These are phyloP conservation scores for Asclepias syriaca DNA, from an alignment of 257 asterid species.

Conservation along the genomic window DNA sequence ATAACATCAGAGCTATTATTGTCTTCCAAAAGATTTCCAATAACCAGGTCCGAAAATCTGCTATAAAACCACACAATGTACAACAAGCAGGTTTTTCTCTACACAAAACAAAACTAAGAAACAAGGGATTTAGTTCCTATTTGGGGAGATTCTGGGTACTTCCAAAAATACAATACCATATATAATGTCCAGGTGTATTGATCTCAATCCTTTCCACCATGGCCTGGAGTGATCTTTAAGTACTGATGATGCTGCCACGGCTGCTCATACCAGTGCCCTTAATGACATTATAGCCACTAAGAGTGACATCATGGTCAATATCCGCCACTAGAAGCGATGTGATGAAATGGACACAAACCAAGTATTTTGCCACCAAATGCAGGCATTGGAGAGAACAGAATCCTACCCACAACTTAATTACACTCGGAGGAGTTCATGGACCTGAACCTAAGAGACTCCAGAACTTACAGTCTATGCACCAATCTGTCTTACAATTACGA, in stretches of 20 bases:
- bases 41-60: slow-evolving; percentile 9
- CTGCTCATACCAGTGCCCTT: slow-evolving; percentile 14
- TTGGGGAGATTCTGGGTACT: slow-evolving; percentile 6
- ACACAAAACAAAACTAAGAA: slow-evolving; percentile 32
- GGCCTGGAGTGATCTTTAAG: slow-evolving; percentile 3
- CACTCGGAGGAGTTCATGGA: slow-evolving; percentile 20
- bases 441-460: slow-evolving; percentile 18
- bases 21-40: slow-evolving; percentile 8
- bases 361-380: slow-evolving; percentile 12
- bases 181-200: slow-evolving; percentile 19
- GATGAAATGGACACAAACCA: slow-evolving; percentile 1
- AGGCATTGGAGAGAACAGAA: slow-evolving; percentile 8
- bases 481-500: slow-evolving; percentile 13
- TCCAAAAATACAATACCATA: slow-evolving; percentile 21
- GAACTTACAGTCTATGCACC: slow-evolving; percentile 19
- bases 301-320: slow-evolving; percentile 39
- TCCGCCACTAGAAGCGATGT: slow-evolving; percentile 27
- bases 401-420: slow-evolving; percentile 29
- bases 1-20: slow-evolving; percentile 14
- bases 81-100: slow-evolving; percentile 38
- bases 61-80: slow-evolving; percentile 40
- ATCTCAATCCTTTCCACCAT: slow-evolving; percentile 16
- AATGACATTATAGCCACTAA: slow-evolving; percentile 17
- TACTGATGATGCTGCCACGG: slow-evolving; percentile 11
- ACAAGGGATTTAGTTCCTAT: slow-evolving; percentile 23